phyloP scores from a whole-genome alignment of 768 basidiomycete species.

The Boletus sp. region DNA sequence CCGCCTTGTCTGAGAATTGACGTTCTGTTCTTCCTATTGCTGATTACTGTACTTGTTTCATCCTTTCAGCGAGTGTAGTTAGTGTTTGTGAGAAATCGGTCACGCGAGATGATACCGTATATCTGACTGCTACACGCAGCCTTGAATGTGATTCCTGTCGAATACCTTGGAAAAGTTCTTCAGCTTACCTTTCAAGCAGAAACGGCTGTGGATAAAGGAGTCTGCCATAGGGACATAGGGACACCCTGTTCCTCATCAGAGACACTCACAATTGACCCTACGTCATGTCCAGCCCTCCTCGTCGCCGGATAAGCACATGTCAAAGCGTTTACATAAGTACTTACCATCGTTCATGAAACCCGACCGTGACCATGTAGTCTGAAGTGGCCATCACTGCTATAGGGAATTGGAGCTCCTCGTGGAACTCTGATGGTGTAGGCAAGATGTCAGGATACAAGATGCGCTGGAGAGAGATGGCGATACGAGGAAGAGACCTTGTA shows the following conservation, averaged over 20 bases:
- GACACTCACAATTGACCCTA: too few relatives aligned
- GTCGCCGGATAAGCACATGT: too few relatives aligned
- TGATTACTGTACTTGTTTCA: not conserved
- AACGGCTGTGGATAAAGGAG: too few relatives aligned
- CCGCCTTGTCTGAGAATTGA: not conserved
- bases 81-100: not conserved
- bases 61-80: not conserved
- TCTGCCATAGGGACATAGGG: too few relatives aligned
- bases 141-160: not conserved
- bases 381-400: constrained; percentile 47
- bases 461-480: constrained; percentile 48
- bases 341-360: too few relatives aligned
- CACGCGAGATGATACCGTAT: not conserved
- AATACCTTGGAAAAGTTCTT: too few relatives aligned
- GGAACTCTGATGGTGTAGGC: constrained; percentile 46
- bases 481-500: constrained; percentile 58
- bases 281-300: too few relatives aligned
- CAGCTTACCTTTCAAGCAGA: too few relatives aligned
- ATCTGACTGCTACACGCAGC: not conserved
- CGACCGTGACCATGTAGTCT: constrained; percentile 26
- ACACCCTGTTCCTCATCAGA: too few relatives aligned
- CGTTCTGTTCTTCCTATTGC: not conserved
- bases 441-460: constrained; percentile 29
- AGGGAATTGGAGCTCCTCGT: constrained; percentile 61
- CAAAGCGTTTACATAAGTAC: too few relatives aligned